These are phyloP conservation scores for Gossypium turneri DNA, from an alignment of 345 rosid species.

Conservation along the genomic window DNA sequence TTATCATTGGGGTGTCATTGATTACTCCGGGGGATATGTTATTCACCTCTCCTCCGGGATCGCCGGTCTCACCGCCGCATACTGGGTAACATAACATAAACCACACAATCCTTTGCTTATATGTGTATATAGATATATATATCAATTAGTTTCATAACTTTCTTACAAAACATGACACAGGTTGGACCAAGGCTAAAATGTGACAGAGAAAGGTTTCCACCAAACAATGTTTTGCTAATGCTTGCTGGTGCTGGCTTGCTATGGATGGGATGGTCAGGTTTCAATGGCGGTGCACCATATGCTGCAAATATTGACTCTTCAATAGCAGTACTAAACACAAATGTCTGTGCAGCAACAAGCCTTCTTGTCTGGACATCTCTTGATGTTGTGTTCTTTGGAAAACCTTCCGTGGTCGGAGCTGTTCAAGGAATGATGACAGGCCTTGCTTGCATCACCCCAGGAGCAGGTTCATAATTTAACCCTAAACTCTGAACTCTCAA, in stretches of 20 bases:
- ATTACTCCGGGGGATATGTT: constrained; percentile 80
- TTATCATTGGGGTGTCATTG: constrained; percentile 77
- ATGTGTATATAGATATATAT: background rate
- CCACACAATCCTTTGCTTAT: background rate
- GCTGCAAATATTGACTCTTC: constrained; percentile 70
- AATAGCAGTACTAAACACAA: constrained; percentile 72
- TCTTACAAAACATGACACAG: constrained; percentile 21
- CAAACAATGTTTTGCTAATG: constrained; percentile 87
- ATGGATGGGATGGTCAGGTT: constrained; percentile 99
- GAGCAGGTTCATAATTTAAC: constrained; percentile 56
- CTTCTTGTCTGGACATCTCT: constrained; percentile 86
- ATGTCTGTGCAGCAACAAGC: constrained; percentile 83
- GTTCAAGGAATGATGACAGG: constrained; percentile 97
- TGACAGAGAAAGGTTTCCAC: constrained; percentile 88
- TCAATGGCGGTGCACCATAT: constrained; percentile 93
- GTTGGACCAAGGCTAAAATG: constrained; percentile 80
- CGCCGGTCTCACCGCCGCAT: constrained; percentile 72
- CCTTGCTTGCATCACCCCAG: constrained; percentile 81
- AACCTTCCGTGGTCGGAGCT: constrained; percentile 91
- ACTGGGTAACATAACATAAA: constrained; percentile 44
- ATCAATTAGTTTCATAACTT: background rate
- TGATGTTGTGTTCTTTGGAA: constrained; percentile 78
- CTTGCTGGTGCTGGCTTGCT: constrained; percentile 89
- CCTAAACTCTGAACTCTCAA: no score
- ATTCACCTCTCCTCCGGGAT: constrained; percentile 83